These are phyloP conservation scores for Lipomyces mesembrius DNA, from an alignment of 805 yeast species.

Conservation along the genomic window DNA sequence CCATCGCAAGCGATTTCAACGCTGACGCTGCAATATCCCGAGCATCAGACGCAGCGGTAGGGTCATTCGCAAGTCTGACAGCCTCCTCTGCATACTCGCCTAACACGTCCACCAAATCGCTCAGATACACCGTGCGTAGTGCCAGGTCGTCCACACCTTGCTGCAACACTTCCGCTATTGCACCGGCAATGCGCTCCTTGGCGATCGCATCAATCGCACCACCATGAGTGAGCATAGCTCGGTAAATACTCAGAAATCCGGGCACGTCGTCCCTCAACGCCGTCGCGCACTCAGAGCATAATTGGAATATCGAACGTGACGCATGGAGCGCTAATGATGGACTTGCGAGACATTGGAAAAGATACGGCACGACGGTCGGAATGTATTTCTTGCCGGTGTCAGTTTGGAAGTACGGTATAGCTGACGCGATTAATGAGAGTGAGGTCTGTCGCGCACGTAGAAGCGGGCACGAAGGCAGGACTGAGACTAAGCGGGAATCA, in stretches of 20 bases:
- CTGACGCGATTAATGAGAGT: slow-evolving; percentile 60
- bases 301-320: slow-evolving; percentile 61
- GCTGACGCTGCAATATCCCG: slow-evolving; percentile 56
- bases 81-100: slow-evolving; percentile 22
- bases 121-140: slow-evolving; percentile 12
- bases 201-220: slow-evolving; percentile 43
- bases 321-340: slow-evolving; percentile 48
- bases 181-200: slow-evolving; percentile 38
- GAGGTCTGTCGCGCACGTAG: slow-evolving; percentile 53
- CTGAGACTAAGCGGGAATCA: slow-evolving; percentile 42
- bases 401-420: slow-evolving; percentile 53
- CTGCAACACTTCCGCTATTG: slow-evolving; percentile 33
- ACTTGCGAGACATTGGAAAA: slow-evolving; percentile 52
- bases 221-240: slow-evolving; percentile 40
- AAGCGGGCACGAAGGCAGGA: slow-evolving; percentile 39
- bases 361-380: slow-evolving; percentile 58
- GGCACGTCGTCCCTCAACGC: slow-evolving; percentile 24
- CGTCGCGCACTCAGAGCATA: slow-evolving; percentile 43
- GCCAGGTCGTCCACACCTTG: slow-evolving; percentile 24
- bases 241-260: slow-evolving; percentile 19
- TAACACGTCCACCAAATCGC: slow-evolving; percentile 19
- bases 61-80: background rate
- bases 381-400: slow-evolving; percentile 53
- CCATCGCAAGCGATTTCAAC: slow-evolving; percentile 64
- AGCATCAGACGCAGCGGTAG: background rate